Evolutionary conservation across 257 asterid genomes (phyloP).

Genomic region (Cordia subcordata): DNA sequence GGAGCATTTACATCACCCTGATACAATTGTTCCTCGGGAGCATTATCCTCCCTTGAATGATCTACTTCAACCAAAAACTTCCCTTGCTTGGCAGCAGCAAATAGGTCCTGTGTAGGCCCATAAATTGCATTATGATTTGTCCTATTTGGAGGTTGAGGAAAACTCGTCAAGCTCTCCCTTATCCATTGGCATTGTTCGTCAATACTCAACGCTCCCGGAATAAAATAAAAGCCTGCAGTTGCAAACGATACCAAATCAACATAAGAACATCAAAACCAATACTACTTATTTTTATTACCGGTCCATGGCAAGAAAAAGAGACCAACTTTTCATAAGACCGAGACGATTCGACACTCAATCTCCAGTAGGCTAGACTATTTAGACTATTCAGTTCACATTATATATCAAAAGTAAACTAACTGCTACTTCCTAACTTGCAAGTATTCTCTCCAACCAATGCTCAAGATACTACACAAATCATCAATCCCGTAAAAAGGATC

Average conservation of each 20-base stretch:
- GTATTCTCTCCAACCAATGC: no score
- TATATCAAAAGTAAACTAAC: no score
- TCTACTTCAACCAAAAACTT: conserved; percentile 47
- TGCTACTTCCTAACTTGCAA: no score
- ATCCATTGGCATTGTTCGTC: conserved; percentile 84
- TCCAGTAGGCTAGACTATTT: no score
- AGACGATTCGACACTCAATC: neutral
- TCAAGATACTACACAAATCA: no score
- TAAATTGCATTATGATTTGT: conserved; percentile 87
- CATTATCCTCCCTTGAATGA: conserved; percentile 15
- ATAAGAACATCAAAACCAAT: neutral
- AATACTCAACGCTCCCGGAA: conserved; percentile 75
- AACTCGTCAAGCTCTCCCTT: conserved; percentile 70
- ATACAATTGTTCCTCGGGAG: conserved; percentile 19
- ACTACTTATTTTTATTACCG: neutral
- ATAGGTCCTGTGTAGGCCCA: conserved; percentile 69
- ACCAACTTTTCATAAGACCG: neutral
- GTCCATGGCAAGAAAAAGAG: neutral
- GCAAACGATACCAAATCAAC: neutral
- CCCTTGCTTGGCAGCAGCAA: conserved; percentile 59
- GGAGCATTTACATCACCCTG: conserved; percentile 20
- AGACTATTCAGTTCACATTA: no score
- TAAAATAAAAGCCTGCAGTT: conserved; percentile 75
- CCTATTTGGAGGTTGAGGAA: conserved; percentile 89
- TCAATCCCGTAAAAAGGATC: neutral